Evolutionary conservation across 805 yeast species (phyloP), one percentile per base, ranked within the genome.

Genomic region (Candida hungchunana): DNA sequence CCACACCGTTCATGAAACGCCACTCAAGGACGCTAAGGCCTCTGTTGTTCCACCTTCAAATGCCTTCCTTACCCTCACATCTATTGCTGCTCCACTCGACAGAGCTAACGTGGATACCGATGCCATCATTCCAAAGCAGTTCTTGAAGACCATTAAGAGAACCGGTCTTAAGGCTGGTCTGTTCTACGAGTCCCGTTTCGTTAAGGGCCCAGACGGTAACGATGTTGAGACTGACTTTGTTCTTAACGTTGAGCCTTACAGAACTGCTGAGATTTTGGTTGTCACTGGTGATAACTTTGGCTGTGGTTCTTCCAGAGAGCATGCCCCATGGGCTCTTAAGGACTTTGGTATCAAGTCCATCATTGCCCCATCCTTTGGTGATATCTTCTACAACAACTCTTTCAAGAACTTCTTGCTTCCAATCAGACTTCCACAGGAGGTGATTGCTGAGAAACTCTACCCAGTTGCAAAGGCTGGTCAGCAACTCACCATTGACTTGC

Each of bases 291-390:
- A 86, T 59, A 93, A 93, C 71, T 93, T 93, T 59, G 98, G 98
- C 49, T 93, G 98, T 70, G 98, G 98, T 55, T 89, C 97, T 26
- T 89, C 97, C 2, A 86, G 98, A 75, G 98, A 93, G 64, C 98
- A 93, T 57, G 98, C 98, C 22, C 97, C 98, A 40, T 93, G 98
- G 98, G 97, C 98, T 2, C 73, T 93, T 49, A 89, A 88, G 55
- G 98, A 93, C 66, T 93, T 93, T 56, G 98, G 98, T 63, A 88
- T 93, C 63, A 82, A 84, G 63, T 82, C 90, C 46, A 84, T 93
- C 56, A 89, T 93, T 62, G 97, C 97, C 6, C 98, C 97, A 39
- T 88, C 97, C 1, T 93, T 90, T 52, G 98, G 97, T 62, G 98
- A 93, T 65, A 93, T 93, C 53, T 93, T 93, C 73, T 89, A 86